A percentile compares a stretch with the other conserved stretches of the same genome.
phyloP scores from a whole-genome alignment of 2,329 filamentous ascomycete genomes.

The Colletotrichum navitas region DNA sequence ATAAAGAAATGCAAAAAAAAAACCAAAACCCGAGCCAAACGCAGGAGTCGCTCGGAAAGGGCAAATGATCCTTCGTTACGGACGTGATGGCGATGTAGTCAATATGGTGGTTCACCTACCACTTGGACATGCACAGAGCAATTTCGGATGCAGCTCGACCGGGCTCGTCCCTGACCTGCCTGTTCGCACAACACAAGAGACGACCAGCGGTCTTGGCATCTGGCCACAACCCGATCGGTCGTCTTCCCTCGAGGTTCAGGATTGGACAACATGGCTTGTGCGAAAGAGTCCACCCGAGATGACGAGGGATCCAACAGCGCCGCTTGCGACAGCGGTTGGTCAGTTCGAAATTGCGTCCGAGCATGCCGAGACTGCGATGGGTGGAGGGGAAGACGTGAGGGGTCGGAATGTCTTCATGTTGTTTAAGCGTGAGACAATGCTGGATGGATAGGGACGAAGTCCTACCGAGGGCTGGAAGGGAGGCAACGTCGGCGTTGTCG shows the following conservation, averaged over 20 bases:
- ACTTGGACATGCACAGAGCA: background rate
- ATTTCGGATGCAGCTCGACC: conserved; percentile 15
- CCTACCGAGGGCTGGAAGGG: conserved; percentile 14
- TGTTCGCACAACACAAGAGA: conserved; percentile 13
- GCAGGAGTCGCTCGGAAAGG: background rate
- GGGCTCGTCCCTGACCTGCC: conserved; percentile 8
- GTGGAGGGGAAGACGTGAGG: background rate
- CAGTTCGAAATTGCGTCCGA: conserved; percentile 23
- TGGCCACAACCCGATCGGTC: background rate
- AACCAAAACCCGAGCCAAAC: background rate
- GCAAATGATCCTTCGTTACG: background rate
- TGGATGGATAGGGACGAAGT: background rate
- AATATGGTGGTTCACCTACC: background rate
- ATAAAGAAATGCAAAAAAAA: conserved; percentile 4
- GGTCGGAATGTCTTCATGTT: background rate
- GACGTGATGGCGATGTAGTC: conserved; percentile 14
- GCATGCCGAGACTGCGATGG: conserved; percentile 18
- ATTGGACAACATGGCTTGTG: conserved; percentile 12
- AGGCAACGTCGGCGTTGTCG: background rate
- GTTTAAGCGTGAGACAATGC: conserved; percentile 24
- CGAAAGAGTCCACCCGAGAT: background rate
- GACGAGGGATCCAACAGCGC: background rate
- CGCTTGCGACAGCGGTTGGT: conserved; percentile 1
- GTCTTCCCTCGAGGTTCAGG: background rate
- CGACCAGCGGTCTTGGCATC: conserved; percentile 24